A percentile compares a stretch with the other conserved stretches of the same genome.
Evolutionary conservation across 2,329 filamentous ascomycete species (phyloP).

Genomic region (Venturiaceae sp.): DNA sequence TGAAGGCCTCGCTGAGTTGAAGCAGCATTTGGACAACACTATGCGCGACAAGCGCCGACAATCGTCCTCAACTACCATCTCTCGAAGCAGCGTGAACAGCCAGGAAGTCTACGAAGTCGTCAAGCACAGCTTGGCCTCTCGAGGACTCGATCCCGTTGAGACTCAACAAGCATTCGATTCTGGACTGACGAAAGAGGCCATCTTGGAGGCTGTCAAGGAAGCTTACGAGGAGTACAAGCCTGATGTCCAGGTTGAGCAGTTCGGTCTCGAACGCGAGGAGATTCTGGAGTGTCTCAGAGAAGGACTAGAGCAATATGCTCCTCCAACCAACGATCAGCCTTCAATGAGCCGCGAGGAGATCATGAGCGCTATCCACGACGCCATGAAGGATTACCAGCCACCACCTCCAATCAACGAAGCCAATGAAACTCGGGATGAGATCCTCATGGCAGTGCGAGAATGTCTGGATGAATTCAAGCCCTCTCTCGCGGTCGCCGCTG

Average conservation of each 20-base stretch:
- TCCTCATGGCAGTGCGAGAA: slow-evolving; percentile 74
- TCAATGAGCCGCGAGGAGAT: slow-evolving; percentile 73
- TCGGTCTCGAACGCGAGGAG: slow-evolving; percentile 83
- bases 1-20: slow-evolving; percentile 71
- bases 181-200: slow-evolving; percentile 59
- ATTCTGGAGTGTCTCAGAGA: slow-evolving; percentile 79
- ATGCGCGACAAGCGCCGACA: slow-evolving; percentile 66
- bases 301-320: slow-evolving; percentile 67
- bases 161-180: slow-evolving; percentile 22
- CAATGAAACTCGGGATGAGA: slow-evolving; percentile 67
- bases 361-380: slow-evolving; percentile 75
- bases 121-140: slow-evolving; percentile 60
- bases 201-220: slow-evolving; percentile 77
- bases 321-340: slow-evolving; percentile 23
- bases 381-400: slow-evolving; percentile 69
- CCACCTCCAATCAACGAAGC: slow-evolving; percentile 62
- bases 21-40: slow-evolving; percentile 71
- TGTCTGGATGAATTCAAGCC: slow-evolving; percentile 74
- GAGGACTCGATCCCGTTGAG: slow-evolving; percentile 32
- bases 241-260: slow-evolving; percentile 81
- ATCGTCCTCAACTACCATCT: slow-evolving; percentile 51
- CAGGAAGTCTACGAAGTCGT: slow-evolving; percentile 81
- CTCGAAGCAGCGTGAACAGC: slow-evolving; percentile 60
- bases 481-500: slow-evolving; percentile 23
- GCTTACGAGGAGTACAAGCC: slow-evolving; percentile 94